A percentile compares a stretch with the other conserved stretches of the same genome.
phyloP scores from a whole-genome alignment of 768 basidiomycete genomes.

The Stropharia rugosoannulata region DNA sequence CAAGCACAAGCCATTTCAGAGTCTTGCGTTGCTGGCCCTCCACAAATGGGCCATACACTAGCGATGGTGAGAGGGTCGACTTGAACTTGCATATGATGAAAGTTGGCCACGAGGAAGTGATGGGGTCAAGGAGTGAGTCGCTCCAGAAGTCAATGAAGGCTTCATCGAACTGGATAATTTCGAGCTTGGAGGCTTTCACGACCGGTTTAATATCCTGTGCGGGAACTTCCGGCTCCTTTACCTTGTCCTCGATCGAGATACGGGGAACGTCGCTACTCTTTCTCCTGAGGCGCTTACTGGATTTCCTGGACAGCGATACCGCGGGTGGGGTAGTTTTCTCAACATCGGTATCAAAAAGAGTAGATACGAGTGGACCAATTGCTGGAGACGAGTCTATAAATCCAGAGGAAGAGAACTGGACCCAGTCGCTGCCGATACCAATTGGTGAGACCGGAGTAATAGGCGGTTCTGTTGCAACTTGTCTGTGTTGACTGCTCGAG shows the following conservation, averaged over 20 bases:
- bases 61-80: conserved; percentile 22
- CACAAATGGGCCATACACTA: conserved; percentile 23
- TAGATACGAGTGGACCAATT: conserved; percentile 48
- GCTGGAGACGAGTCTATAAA: conserved; percentile 46
- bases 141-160: conserved; percentile 85
- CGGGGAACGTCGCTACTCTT: conserved; percentile 24
- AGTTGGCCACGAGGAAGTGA: conserved; percentile 62
- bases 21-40: conserved; percentile 31
- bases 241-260: conserved; percentile 1
- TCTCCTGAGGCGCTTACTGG: conserved; percentile 20
- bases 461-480: conserved; percentile 30
- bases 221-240: not conserved
- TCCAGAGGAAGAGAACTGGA: conserved; percentile 64
- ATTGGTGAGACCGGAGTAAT: conserved; percentile 26
- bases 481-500: conserved; percentile 24
- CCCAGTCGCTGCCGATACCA: conserved; percentile 53
- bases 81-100: conserved; percentile 75
- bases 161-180: conserved; percentile 66
- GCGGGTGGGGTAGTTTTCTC: conserved; percentile 37
- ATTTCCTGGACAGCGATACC: conserved; percentile 20
- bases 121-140: conserved; percentile 70
- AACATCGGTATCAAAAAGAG: conserved; percentile 58
- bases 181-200: conserved; percentile 42
- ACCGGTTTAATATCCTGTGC: conserved; percentile 22
- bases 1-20: conserved; percentile 67